phyloP scores from a whole-genome alignment of 2,329 filamentous ascomycete genomes.

The Nemania sp. region DNA sequence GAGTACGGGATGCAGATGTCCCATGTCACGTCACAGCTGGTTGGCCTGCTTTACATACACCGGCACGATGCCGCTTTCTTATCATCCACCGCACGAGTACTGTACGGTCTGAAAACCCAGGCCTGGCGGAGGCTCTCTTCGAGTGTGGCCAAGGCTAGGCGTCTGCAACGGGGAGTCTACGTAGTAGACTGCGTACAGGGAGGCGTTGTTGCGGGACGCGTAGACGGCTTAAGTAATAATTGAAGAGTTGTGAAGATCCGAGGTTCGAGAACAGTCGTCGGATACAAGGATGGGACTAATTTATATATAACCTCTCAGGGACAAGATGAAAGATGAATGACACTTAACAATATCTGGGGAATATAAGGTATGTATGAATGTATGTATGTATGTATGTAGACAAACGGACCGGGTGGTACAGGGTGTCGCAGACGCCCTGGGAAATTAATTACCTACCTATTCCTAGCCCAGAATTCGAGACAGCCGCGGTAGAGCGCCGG shows the following conservation, averaged over 20 bases:
- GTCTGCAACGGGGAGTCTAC: slow-evolving; percentile 20
- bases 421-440: slow-evolving; percentile 21
- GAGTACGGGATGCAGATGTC: slow-evolving; percentile 38
- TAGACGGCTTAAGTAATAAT: background rate
- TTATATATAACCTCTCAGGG: slow-evolving; percentile 10
- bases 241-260: slow-evolving; percentile 21
- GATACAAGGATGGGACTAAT: slow-evolving; percentile 26
- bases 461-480: slow-evolving; percentile 20
- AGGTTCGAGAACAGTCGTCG: slow-evolving; percentile 28
- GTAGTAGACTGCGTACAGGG: background rate
- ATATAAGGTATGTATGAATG: background rate
- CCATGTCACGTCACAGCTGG: slow-evolving; percentile 36
- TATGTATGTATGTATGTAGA: too few species aligned
- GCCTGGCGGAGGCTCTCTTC: slow-evolving; percentile 9
- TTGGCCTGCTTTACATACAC: slow-evolving; percentile 26
- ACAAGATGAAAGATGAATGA: slow-evolving; percentile 5
- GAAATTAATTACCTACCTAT: slow-evolving; percentile 21
- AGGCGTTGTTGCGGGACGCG: background rate
- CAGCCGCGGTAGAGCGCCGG: background rate
- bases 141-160: slow-evolving; percentile 19
- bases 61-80: slow-evolving; percentile 31
- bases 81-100: slow-evolving; percentile 24
- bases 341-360: slow-evolving; percentile 9
- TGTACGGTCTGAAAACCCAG: slow-evolving; percentile 15
- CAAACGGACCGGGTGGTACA: slow-evolving; percentile 5